Evolutionary conservation across 2,329 filamentous ascomycete genomes (phyloP).

Genomic region (Hansfordia pulvinata): DNA sequence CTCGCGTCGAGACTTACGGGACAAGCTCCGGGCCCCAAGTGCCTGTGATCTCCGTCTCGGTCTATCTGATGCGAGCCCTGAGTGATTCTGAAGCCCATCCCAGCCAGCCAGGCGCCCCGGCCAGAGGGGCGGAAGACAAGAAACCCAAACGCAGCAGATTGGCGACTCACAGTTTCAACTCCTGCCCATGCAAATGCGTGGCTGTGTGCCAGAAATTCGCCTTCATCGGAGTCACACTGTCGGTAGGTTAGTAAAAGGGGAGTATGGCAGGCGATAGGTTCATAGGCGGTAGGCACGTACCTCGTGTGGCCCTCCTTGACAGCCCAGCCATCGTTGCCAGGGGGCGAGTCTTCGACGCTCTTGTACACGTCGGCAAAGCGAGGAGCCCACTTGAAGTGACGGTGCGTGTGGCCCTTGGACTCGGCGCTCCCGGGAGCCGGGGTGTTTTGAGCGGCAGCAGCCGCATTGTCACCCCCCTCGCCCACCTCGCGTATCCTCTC

Average conservation of each 20-base stretch:
- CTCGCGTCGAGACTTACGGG: too few relatives aligned
- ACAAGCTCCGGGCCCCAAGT: too few relatives aligned
- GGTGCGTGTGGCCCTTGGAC: slow-evolving; percentile 47
- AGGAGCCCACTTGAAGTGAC: slow-evolving; percentile 92
- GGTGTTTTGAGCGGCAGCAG: too few relatives aligned
- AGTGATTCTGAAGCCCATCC: too few relatives aligned
- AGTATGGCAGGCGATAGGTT: slow-evolving; percentile 1
- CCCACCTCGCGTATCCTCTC: slow-evolving; percentile 57
- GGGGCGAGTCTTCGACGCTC: slow-evolving; percentile 65
- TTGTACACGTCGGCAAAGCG: slow-evolving; percentile 76
- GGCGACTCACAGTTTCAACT: slow-evolving; percentile 72
- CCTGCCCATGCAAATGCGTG: slow-evolving; percentile 47
- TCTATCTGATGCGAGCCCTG: too few relatives aligned
- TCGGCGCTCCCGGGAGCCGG: too few relatives aligned
- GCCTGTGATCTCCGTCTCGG: too few relatives aligned
- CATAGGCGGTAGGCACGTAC: slow-evolving; percentile 27
- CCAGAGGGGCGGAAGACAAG: too few relatives aligned
- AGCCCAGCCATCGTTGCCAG: slow-evolving; percentile 87
- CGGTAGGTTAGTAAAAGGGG: slow-evolving; percentile 4
- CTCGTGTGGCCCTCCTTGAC: slow-evolving; percentile 80
- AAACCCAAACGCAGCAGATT: slow-evolving; percentile 8
- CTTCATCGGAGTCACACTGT: slow-evolving; percentile 75
- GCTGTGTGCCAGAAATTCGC: slow-evolving; percentile 81
- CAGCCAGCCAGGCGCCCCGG: too few relatives aligned
- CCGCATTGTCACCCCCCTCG: slow-evolving; percentile 16